Evolutionary conservation across 192 early-diverging fungal genomes (phyloP).

Genomic region (Jimgerdemannia lactiflua): DNA sequence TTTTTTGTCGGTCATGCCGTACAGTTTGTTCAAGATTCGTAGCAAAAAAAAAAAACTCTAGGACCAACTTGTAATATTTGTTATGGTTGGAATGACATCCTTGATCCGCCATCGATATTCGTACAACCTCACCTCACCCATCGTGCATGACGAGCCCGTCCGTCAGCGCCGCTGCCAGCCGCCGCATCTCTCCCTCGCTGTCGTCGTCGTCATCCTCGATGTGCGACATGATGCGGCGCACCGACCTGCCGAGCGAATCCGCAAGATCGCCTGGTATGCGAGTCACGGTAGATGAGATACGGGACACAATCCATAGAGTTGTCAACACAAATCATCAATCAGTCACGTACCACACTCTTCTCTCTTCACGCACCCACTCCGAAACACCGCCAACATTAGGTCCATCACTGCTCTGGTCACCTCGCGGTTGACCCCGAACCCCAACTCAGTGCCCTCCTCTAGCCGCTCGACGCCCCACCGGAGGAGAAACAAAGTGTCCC

Average conservation of each 20-base stretch:
- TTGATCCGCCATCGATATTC: too few species aligned
- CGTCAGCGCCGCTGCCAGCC: too few species aligned
- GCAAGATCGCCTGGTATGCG: slow-evolving; percentile 7
- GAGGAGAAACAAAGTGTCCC: slow-evolving; percentile 14
- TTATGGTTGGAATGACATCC: too few species aligned
- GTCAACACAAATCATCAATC: too few species aligned
- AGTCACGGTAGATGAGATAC: neutral
- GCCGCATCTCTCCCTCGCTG: slow-evolving; percentile 12
- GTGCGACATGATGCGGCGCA: slow-evolving; percentile 22
- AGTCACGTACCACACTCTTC: slow-evolving; percentile 28
- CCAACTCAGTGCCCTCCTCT: slow-evolving; percentile 28
- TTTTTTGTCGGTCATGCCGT: too few species aligned
- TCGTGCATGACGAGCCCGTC: too few species aligned
- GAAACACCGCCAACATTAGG: slow-evolving; percentile 26
- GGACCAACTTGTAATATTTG: too few species aligned
- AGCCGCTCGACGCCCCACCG: slow-evolving; percentile 24
- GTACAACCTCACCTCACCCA: too few species aligned
- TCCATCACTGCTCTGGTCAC: slow-evolving; percentile 30
- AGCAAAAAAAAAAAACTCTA: too few species aligned
- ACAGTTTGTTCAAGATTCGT: too few species aligned
- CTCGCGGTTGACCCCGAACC: slow-evolving; percentile 21
- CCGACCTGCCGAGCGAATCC: slow-evolving; percentile 14
- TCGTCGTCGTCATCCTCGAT: slow-evolving; percentile 28
- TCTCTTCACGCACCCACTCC: slow-evolving; percentile 14
- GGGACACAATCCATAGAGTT: neutral